phyloP scores from a whole-genome alignment of 495 filamentous ascomycete species.

The Ramalina peruviana region DNA sequence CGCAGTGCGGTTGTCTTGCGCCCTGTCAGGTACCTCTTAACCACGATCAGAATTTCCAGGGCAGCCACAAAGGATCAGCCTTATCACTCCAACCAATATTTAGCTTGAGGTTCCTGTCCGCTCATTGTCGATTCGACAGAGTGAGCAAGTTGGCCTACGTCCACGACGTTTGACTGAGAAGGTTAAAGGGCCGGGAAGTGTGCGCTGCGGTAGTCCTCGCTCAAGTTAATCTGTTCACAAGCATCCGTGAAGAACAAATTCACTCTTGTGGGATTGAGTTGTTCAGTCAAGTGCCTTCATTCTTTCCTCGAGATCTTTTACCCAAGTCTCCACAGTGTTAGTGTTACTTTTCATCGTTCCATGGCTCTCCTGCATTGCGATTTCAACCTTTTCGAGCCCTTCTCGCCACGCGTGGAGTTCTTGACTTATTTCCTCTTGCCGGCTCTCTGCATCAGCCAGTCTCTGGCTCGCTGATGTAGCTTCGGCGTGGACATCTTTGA shows the following conservation, averaged over 20 bases:
- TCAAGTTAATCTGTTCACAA: background rate
- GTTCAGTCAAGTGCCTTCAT: slow-evolving; percentile 35
- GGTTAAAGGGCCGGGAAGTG: no score
- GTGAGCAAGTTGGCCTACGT: no score
- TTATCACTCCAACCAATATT: no score
- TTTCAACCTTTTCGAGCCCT: slow-evolving; percentile 66
- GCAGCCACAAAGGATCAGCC: no score
- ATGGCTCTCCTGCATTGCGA: slow-evolving; percentile 52
- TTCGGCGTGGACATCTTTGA: slow-evolving; percentile 73
- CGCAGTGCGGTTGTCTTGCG: no score
- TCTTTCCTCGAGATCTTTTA: slow-evolving; percentile 70
- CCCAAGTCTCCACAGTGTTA: slow-evolving; percentile 71
- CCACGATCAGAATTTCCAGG: no score
- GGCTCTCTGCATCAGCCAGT: slow-evolving; percentile 59
- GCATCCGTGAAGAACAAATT: background rate
- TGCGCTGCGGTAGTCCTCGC: background rate
- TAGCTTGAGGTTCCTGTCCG: no score
- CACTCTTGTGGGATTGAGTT: background rate
- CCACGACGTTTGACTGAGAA: no score
- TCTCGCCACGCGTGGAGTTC: slow-evolving; percentile 83
- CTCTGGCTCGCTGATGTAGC: slow-evolving; percentile 75
- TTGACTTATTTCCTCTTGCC: slow-evolving; percentile 65
- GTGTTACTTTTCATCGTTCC: slow-evolving; percentile 62
- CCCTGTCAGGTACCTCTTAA: no score
- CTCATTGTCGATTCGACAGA: no score